Conservation (phyloP, 2,329 filamentous ascomycete genomes). For the Apiospora malaysiana region DNA sequence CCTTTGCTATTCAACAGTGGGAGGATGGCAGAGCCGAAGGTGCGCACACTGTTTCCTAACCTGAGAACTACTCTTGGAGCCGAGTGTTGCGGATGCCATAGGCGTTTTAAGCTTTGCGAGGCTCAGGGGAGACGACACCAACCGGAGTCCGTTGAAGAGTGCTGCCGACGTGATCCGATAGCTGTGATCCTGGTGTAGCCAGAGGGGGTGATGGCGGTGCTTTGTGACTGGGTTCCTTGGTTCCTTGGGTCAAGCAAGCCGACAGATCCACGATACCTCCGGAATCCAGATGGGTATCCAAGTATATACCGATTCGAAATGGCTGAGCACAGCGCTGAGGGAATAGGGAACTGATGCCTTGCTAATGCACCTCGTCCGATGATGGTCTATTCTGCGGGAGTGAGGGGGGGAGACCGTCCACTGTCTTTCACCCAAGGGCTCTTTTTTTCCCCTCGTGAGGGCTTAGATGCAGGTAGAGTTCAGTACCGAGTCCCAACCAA, state of each 20-base stretch:
- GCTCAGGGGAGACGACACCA: slow-evolving; percentile 17
- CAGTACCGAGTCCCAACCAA: background rate
- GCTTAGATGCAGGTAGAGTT: slow-evolving; percentile 3
- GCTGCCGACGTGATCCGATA: slow-evolving; percentile 10
- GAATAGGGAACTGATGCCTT: background rate
- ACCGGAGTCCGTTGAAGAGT: slow-evolving; percentile 1
- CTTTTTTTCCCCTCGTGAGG: background rate
- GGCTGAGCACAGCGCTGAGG: background rate
- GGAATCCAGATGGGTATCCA: background rate
- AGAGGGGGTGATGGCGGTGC: background rate
- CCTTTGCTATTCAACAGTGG: slow-evolving; percentile 11
- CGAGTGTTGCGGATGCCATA: slow-evolving; percentile 20
- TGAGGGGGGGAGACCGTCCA: background rate
- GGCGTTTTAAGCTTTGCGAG: slow-evolving; percentile 21
- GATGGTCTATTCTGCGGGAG: background rate
- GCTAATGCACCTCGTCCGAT: slow-evolving; percentile 10
- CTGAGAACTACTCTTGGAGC: slow-evolving; percentile 8
- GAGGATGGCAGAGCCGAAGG: slow-evolving; percentile 11
- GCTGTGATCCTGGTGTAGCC: slow-evolving; percentile 9
- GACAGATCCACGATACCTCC: background rate
- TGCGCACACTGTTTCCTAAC: slow-evolving; percentile 18
- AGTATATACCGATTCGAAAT: background rate
- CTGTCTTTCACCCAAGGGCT: background rate
- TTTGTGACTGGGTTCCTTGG: background rate
- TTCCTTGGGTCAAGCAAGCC: background rate